Percentiles rank a stretch among this genome's conserved stretches.
Conservation (phyloP, 2,329 filamentous ascomycete species). For the Aspergillus sp. region DNA sequence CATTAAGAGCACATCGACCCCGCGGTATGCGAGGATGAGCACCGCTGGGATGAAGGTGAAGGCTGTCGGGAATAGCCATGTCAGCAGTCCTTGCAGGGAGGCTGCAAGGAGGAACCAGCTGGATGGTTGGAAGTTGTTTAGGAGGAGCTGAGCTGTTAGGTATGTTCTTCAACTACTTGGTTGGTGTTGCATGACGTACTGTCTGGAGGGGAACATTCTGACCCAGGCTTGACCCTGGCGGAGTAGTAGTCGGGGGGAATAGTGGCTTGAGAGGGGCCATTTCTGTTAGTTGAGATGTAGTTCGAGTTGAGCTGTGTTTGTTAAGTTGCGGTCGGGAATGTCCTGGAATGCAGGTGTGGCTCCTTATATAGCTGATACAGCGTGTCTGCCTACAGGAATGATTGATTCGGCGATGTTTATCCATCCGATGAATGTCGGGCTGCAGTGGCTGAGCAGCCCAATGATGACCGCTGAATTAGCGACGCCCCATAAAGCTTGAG, state of each 20-base stretch:
- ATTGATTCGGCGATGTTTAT: too few relatives aligned
- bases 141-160: neutral
- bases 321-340: too few relatives aligned
- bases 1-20: neutral
- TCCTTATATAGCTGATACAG: too few relatives aligned
- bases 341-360: too few relatives aligned
- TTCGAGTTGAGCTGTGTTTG: too few relatives aligned
- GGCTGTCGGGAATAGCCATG: conserved; percentile 3
- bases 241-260: neutral
- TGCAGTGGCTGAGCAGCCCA: neutral
- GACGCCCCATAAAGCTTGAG: neutral
- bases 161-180: too few relatives aligned
- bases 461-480: neutral
- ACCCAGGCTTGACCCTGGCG: neutral
- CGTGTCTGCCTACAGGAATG: too few relatives aligned
- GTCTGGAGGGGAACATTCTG: neutral
- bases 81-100: neutral
- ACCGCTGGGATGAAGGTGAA: neutral
- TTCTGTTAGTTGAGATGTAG: too few relatives aligned
- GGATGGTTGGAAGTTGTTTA: conserved; percentile 3
- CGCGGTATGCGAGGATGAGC: neutral
- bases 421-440: too few relatives aligned
- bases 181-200: neutral
- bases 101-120: neutral
- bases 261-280: neutral